These are phyloP conservation scores for Aspergillus ostianus DNA, from an alignment of 495 filamentous ascomycete genomes.

Conservation along the genomic window DNA sequence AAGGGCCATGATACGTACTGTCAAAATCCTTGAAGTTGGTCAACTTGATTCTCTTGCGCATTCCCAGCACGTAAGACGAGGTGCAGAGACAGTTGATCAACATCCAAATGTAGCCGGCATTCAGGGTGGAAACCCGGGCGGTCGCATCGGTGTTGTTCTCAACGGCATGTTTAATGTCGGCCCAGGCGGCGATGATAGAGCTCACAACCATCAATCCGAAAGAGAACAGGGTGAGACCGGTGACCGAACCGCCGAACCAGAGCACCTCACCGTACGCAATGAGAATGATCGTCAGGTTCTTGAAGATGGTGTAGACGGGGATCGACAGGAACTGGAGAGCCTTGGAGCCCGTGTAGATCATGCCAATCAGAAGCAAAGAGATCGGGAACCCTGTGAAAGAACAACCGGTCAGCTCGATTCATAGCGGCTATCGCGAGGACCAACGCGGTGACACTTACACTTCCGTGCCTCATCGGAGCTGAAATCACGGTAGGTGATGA, in stretches of 20 bases:
- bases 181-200: constrained; percentile 94
- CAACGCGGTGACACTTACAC: constrained; percentile 56
- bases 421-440: constrained; percentile 1
- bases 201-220: constrained; percentile 98
- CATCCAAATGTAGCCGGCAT: constrained; percentile 98
- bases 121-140: constrained; percentile 79
- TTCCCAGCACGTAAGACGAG: constrained; percentile 83
- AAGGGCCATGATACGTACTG: constrained; percentile 61
- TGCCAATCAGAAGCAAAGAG: constrained; percentile 92
- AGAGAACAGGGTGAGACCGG: constrained; percentile 82
- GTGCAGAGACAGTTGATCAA: constrained; percentile 95
- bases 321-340: constrained; percentile 96
- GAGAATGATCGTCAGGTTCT: constrained; percentile 98
- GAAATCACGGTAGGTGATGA: constrained; percentile 90
- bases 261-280: constrained; percentile 98
- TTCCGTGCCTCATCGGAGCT: constrained; percentile 86
- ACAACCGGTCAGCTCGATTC: constrained; percentile 24
- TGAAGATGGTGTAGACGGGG: constrained; percentile 99
- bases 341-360: constrained; percentile 98
- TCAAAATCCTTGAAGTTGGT: constrained; percentile 99
- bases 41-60: constrained; percentile 98
- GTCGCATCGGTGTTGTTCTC: constrained; percentile 60
- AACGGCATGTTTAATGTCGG: constrained; percentile 89
- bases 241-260: constrained; percentile 97
- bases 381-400: constrained; percentile 83